Percentiles rank a stretch among this genome's conserved stretches.
phyloP scores from a whole-genome alignment of 371 early-diverging fungal genomes.

The Dichotomocladium elegans region DNA sequence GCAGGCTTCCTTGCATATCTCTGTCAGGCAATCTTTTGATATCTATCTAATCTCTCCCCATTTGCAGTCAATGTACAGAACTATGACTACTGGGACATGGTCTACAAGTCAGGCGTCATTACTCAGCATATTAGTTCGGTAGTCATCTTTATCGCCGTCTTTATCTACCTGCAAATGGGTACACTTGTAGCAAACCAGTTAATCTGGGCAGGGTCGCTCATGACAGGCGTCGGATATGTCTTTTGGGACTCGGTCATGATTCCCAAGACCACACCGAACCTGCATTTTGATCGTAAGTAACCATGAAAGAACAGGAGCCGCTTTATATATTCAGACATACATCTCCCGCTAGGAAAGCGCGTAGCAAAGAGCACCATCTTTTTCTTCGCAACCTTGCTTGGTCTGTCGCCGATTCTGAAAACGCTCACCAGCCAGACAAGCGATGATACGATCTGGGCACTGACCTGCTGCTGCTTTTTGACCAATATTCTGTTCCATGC shows the following conservation, averaged over 20 bases:
- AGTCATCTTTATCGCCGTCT: slow-evolving; percentile 82
- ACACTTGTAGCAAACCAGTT: slow-evolving; percentile 55
- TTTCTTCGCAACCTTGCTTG: slow-evolving; percentile 75
- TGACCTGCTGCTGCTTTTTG: slow-evolving; percentile 79
- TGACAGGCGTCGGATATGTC: slow-evolving; percentile 62
- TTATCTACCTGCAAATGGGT: slow-evolving; percentile 65
- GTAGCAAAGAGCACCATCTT: slow-evolving; percentile 74
- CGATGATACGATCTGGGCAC: slow-evolving; percentile 92
- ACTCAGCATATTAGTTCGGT: slow-evolving; percentile 84
- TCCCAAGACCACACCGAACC: slow-evolving; percentile 26
- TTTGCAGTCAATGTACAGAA: slow-evolving; percentile 60
- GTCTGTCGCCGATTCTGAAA: slow-evolving; percentile 87
- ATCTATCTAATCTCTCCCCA: neutral
- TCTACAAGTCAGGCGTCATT: slow-evolving; percentile 71
- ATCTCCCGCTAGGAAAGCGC: slow-evolving; percentile 37
- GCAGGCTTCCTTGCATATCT: neutral
- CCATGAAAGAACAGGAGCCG: neutral
- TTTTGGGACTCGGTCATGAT: slow-evolving; percentile 64
- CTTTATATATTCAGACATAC: too few relatives aligned
- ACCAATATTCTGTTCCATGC: slow-evolving; percentile 89
- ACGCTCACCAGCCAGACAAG: slow-evolving; percentile 90
- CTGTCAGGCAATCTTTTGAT: too few relatives aligned
- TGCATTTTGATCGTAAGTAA: slow-evolving; percentile 49
- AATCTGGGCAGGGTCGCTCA: slow-evolving; percentile 54
- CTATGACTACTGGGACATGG: slow-evolving; percentile 73